Conservation (phyloP, 2,329 filamentous ascomycete genomes). For the Colletotrichum liriopes region DNA sequence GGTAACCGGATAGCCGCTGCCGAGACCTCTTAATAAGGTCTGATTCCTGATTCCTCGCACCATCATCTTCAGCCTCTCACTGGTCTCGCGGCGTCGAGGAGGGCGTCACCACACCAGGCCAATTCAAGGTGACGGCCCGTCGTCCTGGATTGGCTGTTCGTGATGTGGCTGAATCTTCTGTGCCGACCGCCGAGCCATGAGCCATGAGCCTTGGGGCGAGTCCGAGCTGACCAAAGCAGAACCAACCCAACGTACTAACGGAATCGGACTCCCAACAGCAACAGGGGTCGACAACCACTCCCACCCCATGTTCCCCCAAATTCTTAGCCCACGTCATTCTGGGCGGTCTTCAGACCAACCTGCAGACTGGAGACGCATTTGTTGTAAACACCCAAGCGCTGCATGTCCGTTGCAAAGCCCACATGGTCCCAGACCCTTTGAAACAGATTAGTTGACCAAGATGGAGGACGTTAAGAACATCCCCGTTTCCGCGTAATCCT, state of each 20-base stretch:
- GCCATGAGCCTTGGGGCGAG: constrained; percentile 21
- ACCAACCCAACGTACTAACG: background rate
- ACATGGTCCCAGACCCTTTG: background rate
- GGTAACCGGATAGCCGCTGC: constrained; percentile 41
- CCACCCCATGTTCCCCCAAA: constrained; percentile 6
- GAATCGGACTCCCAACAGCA: background rate
- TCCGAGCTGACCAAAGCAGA: constrained; percentile 16
- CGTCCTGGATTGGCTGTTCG: background rate
- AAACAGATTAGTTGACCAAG: background rate
- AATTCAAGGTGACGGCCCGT: background rate
- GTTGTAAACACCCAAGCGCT: background rate
- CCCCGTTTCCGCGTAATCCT: background rate
- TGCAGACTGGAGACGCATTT: background rate
- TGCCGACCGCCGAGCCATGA: constrained; percentile 14
- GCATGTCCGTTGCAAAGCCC: background rate
- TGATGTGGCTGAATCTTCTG: background rate
- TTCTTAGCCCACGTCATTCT: constrained; percentile 39
- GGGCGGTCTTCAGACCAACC: constrained; percentile 5
- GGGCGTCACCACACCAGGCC: background rate
- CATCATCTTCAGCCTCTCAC: background rate
- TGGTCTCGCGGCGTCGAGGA: background rate
- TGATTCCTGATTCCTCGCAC: background rate
- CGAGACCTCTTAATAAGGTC: constrained; percentile 4
- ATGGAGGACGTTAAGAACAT: background rate
- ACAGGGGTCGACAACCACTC: background rate